A percentile compares a stretch with the other conserved stretches of the same genome.
These are phyloP conservation scores for Pseudocercospora crystallina DNA, from an alignment of 2,329 filamentous ascomycete species.

Conservation along the genomic window DNA sequence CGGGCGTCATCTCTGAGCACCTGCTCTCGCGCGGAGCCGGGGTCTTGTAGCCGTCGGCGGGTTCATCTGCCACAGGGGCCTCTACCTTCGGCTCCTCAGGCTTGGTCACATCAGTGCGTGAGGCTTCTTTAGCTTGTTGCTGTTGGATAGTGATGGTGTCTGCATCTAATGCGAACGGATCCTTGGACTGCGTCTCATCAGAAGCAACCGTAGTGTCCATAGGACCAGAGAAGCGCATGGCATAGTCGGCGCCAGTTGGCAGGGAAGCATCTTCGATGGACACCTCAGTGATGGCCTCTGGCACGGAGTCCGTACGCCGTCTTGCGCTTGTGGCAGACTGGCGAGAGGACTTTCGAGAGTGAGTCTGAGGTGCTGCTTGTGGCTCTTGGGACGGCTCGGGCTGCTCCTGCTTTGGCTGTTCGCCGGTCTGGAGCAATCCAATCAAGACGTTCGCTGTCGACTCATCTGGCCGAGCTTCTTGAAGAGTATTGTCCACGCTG, in stretches of 20 bases:
- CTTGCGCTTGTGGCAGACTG: slow-evolving; percentile 10
- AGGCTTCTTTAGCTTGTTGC: slow-evolving; percentile 23
- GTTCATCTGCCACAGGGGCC: neutral
- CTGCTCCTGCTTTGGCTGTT: neutral
- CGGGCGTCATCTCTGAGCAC: slow-evolving; percentile 22
- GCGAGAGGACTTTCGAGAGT: slow-evolving; percentile 13
- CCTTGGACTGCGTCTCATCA: slow-evolving; percentile 33
- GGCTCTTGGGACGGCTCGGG: neutral
- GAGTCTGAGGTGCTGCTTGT: neutral
- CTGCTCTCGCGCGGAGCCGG: slow-evolving; percentile 8
- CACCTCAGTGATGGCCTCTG: slow-evolving; percentile 24
- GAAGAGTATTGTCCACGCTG: slow-evolving; percentile 21
- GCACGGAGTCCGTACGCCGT: slow-evolving; percentile 19
- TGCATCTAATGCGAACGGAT: slow-evolving; percentile 35
- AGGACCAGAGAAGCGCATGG: slow-evolving; percentile 34
- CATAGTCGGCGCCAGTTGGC: slow-evolving; percentile 33
- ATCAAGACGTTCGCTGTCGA: slow-evolving; percentile 20
- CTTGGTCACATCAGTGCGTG: slow-evolving; percentile 6
- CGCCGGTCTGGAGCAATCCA: slow-evolving; percentile 14
- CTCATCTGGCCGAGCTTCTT: slow-evolving; percentile 19
- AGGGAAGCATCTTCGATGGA: slow-evolving; percentile 21
- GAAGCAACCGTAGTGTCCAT: slow-evolving; percentile 30
- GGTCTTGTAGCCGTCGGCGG: slow-evolving; percentile 14
- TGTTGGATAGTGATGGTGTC: slow-evolving; percentile 36
- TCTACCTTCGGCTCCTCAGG: neutral